A percentile compares a stretch with the other conserved stretches of the same genome.
Conservation (phyloP, 495 filamentous ascomycete species). For the Penicillium atrosanguineum region DNA sequence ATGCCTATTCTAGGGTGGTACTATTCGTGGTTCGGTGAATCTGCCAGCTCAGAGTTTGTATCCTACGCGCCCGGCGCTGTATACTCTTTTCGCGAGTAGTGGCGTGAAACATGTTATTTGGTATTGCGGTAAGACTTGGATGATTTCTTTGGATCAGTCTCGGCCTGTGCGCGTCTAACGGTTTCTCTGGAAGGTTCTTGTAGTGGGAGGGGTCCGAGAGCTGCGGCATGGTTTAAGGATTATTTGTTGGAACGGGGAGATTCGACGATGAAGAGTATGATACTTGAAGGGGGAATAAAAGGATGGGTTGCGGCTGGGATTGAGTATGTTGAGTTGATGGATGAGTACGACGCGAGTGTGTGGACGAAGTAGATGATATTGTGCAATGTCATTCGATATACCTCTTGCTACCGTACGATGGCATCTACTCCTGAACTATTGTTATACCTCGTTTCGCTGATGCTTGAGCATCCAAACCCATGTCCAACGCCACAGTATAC, state of each 20-base stretch:
- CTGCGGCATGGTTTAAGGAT: conserved; percentile 66
- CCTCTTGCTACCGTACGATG: background rate
- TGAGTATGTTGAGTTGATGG: conserved; percentile 55
- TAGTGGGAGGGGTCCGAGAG: conserved; percentile 57
- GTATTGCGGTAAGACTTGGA: conserved; percentile 59
- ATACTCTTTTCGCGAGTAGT: conserved; percentile 50
- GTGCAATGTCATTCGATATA: background rate
- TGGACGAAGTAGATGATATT: conserved; percentile 36
- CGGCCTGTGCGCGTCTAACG: conserved; percentile 1
- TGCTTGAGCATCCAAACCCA: background rate
- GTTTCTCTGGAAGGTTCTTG: conserved; percentile 54
- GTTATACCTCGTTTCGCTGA: background rate
- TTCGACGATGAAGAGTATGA: conserved; percentile 49
- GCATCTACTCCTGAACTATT: background rate
- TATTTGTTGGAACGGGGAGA: conserved; percentile 49
- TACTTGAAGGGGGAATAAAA: conserved; percentile 59
- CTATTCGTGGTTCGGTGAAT: conserved; percentile 66
- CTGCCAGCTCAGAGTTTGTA: conserved; percentile 68
- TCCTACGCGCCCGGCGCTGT: conserved; percentile 55
- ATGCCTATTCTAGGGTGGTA: conserved; percentile 54
- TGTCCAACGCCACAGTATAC: background rate
- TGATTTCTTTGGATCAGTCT: background rate
- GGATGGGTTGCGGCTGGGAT: conserved; percentile 60
- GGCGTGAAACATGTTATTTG: conserved; percentile 56
- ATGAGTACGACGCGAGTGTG: conserved; percentile 52